These are phyloP conservation scores for Sarocladium oryzae DNA, from an alignment of 2,329 filamentous ascomycete genomes.

Conservation along the genomic window DNA sequence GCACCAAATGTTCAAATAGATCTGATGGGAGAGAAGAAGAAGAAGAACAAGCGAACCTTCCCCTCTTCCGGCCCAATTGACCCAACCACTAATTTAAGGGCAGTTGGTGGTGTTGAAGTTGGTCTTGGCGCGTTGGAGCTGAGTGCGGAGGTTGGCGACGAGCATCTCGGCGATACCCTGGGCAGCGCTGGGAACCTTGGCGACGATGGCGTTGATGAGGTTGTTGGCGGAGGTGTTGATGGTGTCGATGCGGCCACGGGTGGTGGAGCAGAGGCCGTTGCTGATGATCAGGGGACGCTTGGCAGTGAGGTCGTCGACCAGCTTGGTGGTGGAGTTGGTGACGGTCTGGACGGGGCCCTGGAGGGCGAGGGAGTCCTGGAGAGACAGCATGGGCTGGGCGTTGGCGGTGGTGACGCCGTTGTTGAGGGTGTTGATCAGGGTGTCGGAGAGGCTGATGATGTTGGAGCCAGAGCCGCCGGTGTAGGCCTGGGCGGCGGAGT, in stretches of 20 bases:
- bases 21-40: no score
- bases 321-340: conserved; percentile 15
- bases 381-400: conserved; percentile 13
- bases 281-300: conserved; percentile 20
- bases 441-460: conserved; percentile 12
- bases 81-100: no score
- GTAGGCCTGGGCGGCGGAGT: conserved; percentile 15
- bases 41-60: no score
- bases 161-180: conserved; percentile 16
- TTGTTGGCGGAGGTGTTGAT: conserved; percentile 15
- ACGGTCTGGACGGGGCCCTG: conserved; percentile 15
- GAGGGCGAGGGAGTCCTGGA: conserved; percentile 15
- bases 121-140: not conserved
- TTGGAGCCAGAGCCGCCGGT: conserved; percentile 12
- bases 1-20: no score
- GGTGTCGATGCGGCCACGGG: conserved; percentile 17
- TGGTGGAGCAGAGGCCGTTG: conserved; percentile 20
- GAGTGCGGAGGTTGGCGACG: not conserved
- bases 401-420: conserved; percentile 13
- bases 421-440: conserved; percentile 13
- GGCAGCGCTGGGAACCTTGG: conserved; percentile 18
- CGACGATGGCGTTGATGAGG: conserved; percentile 20
- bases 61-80: no score
- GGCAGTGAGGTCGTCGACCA: conserved; percentile 16
- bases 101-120: not conserved